phyloP scores from a whole-genome alignment of 139 green algal genomes.

The Haematococcus lacustris region DNA sequence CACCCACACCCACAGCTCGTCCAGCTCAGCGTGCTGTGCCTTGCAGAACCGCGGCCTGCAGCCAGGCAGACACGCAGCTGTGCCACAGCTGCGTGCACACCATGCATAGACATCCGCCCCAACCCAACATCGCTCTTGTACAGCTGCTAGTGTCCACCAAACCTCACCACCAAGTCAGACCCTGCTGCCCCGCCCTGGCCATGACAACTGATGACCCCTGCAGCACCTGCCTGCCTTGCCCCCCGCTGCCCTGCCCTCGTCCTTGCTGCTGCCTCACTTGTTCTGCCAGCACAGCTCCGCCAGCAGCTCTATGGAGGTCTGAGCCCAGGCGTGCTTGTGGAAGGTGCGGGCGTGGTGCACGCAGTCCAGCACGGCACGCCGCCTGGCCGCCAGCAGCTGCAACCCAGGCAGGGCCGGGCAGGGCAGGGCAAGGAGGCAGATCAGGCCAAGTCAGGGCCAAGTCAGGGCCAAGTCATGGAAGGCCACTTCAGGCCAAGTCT shows the following conservation, averaged over 20 bases:
- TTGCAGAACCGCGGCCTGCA: conserved; percentile 23
- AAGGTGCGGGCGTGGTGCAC: conserved; percentile 34
- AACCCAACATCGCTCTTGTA: neutral
- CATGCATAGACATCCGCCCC: too few relatives aligned
- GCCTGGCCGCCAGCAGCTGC: conserved; percentile 24
- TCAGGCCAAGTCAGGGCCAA: neutral
- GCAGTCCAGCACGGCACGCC: conserved; percentile 52
- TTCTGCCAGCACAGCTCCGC: conserved; percentile 33
- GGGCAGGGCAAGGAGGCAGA: neutral
- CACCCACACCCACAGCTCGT: conserved; percentile 44
- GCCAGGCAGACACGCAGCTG: conserved; percentile 1
- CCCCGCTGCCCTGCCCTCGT: too few relatives aligned
- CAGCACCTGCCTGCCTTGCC: too few relatives aligned
- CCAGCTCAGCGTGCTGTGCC: conserved; percentile 30
- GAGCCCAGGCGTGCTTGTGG: conserved; percentile 52
- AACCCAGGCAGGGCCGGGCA: neutral
- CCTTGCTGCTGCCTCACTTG: too few relatives aligned
- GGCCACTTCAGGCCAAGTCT: neutral
- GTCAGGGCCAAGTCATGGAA: neutral
- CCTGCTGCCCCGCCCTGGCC: too few relatives aligned
- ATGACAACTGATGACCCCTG: too few relatives aligned
- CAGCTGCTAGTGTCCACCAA: neutral
- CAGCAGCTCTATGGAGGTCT: conserved; percentile 47
- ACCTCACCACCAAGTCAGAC: neutral
- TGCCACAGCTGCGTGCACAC: too few relatives aligned